These are phyloP conservation scores for Neurospora cerealis DNA, from an alignment of 495 filamentous ascomycete species.

Conservation along the genomic window DNA sequence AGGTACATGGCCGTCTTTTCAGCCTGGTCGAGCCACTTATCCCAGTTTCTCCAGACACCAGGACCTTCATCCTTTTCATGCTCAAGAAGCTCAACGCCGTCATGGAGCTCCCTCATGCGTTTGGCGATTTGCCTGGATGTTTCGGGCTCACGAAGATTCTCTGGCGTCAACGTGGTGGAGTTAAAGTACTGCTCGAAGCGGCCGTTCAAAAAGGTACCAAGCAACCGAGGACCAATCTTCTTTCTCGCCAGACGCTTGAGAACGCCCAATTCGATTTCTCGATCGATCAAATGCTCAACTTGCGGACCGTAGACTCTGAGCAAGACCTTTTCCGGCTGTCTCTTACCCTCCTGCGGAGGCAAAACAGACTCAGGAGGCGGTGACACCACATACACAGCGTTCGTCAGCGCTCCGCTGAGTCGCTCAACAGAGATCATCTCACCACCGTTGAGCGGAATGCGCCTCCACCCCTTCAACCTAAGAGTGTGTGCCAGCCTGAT, in stretches of 20 bases:
- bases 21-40: slow-evolving; percentile 80
- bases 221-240: slow-evolving; percentile 84
- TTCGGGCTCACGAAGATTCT: slow-evolving; percentile 68
- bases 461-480: slow-evolving; percentile 79
- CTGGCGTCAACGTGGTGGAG: slow-evolving; percentile 63
- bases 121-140: slow-evolving; percentile 95
- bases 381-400: slow-evolving; percentile 88
- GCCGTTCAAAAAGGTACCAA: slow-evolving; percentile 93
- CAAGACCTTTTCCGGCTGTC: slow-evolving; percentile 57
- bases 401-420: slow-evolving; percentile 89
- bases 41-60: slow-evolving; percentile 85
- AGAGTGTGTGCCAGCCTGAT: slow-evolving; percentile 83
- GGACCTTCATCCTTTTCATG: slow-evolving; percentile 70
- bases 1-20: slow-evolving; percentile 68
- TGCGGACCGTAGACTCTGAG: slow-evolving; percentile 92
- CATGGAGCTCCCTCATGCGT: slow-evolving; percentile 91
- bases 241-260: slow-evolving; percentile 78
- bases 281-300: slow-evolving; percentile 90
- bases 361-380: slow-evolving; percentile 54
- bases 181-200: slow-evolving; percentile 92
- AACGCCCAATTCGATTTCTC: slow-evolving; percentile 81
- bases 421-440: slow-evolving; percentile 71
- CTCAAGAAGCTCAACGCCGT: slow-evolving; percentile 76
- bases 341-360: slow-evolving; percentile 26
- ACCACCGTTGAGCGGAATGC: slow-evolving; percentile 52